Conservation (phyloP, 1,284 basidiomycete genomes). For the Cutaneotrichosporon sp. region DNA sequence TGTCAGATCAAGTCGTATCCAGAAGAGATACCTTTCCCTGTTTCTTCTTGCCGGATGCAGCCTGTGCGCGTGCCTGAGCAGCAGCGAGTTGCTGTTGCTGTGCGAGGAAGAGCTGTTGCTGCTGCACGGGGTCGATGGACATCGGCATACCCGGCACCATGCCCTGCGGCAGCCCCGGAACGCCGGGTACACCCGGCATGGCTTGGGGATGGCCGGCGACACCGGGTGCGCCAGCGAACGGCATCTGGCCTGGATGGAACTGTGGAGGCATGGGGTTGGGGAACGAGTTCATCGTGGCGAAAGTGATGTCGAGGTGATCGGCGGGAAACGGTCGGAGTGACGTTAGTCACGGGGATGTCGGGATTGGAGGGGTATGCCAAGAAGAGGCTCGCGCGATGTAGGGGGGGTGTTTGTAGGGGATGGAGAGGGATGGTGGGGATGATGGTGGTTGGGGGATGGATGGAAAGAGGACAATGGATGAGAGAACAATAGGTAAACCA, state of each 20-base stretch:
- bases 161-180: constrained; percentile 12
- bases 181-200: constrained; percentile 5
- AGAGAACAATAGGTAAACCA: no score
- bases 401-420: background rate
- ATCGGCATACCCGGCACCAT: constrained; percentile 14
- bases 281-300: constrained; percentile 21
- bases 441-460: no score
- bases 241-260: constrained; percentile 14
- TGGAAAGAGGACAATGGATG: no score
- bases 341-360: background rate
- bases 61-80: background rate
- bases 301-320: background rate
- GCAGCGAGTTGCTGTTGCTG: constrained; percentile 29
- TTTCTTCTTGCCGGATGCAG: constrained; percentile 13
- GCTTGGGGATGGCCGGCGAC: constrained; percentile 3
- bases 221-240: constrained; percentile 9
- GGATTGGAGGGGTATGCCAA: background rate
- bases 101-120: constrained; percentile 19
- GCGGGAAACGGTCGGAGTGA: background rate
- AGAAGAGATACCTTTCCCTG: constrained; percentile 9
- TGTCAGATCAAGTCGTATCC: background rate
- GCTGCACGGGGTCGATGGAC: constrained; percentile 22
- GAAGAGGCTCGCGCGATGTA: background rate
- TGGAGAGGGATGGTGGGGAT: background rate
- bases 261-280: constrained; percentile 23